Percentiles rank a stretch among this genome's conserved stretches.
Conservation (phyloP, 176 grass and related monocot genomes). For the Oryza rufipogon region DNA sequence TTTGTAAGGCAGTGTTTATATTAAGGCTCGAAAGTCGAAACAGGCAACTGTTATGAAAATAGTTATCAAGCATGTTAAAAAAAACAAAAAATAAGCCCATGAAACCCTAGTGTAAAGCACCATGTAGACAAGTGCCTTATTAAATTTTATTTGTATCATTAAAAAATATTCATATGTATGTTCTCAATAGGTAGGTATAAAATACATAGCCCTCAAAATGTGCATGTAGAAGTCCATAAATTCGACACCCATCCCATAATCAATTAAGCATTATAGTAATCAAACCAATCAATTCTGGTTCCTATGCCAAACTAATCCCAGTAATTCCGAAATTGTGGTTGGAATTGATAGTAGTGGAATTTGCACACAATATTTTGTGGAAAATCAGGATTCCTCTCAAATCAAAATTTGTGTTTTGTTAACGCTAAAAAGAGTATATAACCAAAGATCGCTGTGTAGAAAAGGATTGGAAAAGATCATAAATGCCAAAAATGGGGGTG, state of each 20-base stretch:
- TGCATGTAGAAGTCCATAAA: neutral
- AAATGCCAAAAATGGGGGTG: too few species aligned
- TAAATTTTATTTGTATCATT: neutral
- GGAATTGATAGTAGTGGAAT: too few species aligned
- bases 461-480: too few species aligned
- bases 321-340: too few species aligned
- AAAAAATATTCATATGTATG: neutral
- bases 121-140: too few species aligned
- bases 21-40: conserved; percentile 29
- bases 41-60: neutral
- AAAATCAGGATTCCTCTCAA: too few species aligned
- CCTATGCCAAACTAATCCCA: neutral
- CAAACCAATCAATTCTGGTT: neutral
- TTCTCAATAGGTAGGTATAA: neutral
- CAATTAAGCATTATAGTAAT: neutral
- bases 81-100: neutral
- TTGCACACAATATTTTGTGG: too few species aligned
- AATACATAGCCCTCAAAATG: neutral
- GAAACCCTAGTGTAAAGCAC: too few species aligned
- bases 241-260: neutral
- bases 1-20: neutral
- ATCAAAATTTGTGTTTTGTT: too few species aligned
- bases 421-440: too few species aligned
- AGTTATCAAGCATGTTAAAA: neutral
- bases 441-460: too few species aligned